Evolutionary conservation across 139 green algal species (phyloP), one percentile per base, ranked within the genome.

Genomic region (Raphidocelis subcapitata): DNA sequence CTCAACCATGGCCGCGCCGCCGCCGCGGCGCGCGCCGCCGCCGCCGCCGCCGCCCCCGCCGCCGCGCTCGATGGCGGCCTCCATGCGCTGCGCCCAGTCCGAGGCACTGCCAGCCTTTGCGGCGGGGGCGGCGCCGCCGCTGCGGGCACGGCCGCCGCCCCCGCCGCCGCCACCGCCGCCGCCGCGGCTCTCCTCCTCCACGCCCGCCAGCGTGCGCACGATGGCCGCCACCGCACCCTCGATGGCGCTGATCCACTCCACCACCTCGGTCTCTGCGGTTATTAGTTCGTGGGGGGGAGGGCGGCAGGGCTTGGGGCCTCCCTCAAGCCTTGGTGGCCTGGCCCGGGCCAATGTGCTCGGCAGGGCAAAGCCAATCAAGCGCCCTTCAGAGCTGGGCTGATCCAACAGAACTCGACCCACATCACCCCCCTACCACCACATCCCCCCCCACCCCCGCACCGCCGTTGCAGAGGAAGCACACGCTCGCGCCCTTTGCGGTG

Each of bases 231-330:
- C 84, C 0, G 89, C 80, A 2, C 80, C 83, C 62, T 97, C 89
- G n/a, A 97, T 62, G 0, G 89, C 92, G 1, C 83, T 92, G 46
- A 95, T 80, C 92, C 92, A 97, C 81, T 95, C 90, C 32, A 97
- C 92, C 65, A 92, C 80, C 65, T 96, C 89, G 3, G 90, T 97
- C 80, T 97, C 92, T 76, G 31, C 46, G 67, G 69, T 3, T n/a
- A n/a, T n/a, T n/a, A n/a, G n/a, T n/a, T n/a, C n/a, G n/a, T n/a
- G n/a, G n/a, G n/a, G n/a, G n/a, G n/a, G n/a, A n/a, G n/a, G n/a
- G n/a, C n/a, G n/a, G n/a, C n/a, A n/a, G n/a, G n/a, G n/a, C n/a
- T n/a, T n/a, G n/a, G n/a, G n/a, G n/a, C n/a, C n/a, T n/a, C n/a
- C n/a, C n/a, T n/a, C n/a, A n/a, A n/a, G n/a, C n/a, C n/a, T n/a